Base-by-base conservation (phyloP, 2,329 filamentous ascomycete species). In the Calonectria pseudoreteaudii region DNA sequence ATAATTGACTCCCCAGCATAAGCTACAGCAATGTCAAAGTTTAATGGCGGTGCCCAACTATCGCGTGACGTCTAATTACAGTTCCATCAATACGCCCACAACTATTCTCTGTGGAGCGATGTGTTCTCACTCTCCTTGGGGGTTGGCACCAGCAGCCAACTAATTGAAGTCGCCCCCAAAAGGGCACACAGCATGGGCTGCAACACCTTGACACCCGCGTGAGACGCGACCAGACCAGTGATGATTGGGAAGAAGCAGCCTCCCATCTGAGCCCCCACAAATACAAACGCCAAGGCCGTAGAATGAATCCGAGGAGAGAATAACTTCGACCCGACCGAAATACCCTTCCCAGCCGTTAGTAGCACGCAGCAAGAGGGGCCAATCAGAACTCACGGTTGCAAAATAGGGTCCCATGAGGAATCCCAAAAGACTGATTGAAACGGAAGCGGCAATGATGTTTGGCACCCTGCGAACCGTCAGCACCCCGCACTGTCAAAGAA, bases 371-470 rank as follows among this genome's bases (percentile, higher is more conserved):
- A 13, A 13, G 1, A 30, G 4, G 0, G 4, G 11, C 1, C 4
- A 14, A 9, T 1, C 26, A 50, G 31, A 16, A 81, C 86, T 75
- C 73, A 89, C 90, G 0, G 89, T 89, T 1, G 90, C 88, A 74
- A 92, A 92, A 28, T 91, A 86, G 0, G 90, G 90, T 0, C 90
- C 91, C 1, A 87, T 87, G 73, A 92, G 90, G 80, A 92, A 90
- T 0, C 90, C 90, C 3, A 92, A 79, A 0, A 91, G 78, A 69
- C 86, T 89, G 70, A 91, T 86, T 0, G 88, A 87, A 0, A 91
- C 87, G 0, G 89, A 88, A 16, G 89, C 89, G 0, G 86, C 87
- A 14, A 90, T 82, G 47, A 87, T 86, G 30, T 85, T 86, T 0
- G 85, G 86, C 0, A 86, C 84, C 2, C 85, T 86, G 26, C 18